Percentiles rank a stretch among this genome's conserved stretches.
phyloP scores from a whole-genome alignment of 257 asterid genomes.

The Rehmannia glutinosa region DNA sequence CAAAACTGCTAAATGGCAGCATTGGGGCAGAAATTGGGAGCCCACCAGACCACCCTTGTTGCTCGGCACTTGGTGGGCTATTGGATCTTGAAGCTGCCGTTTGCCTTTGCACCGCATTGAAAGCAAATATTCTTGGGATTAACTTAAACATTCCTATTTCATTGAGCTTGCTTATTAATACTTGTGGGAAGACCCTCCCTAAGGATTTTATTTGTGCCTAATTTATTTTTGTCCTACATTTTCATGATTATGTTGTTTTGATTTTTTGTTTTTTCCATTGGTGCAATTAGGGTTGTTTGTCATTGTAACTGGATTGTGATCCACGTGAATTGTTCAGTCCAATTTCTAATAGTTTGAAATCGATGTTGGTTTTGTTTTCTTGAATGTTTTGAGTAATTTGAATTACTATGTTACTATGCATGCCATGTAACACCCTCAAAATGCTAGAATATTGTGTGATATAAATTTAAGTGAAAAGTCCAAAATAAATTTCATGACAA shows the following conservation, averaged over 20 bases:
- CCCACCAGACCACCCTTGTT: constrained; percentile 68
- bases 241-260: not conserved
- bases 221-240: not conserved
- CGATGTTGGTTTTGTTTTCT: too few relatives aligned
- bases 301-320: too few relatives aligned
- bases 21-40: constrained; percentile 48
- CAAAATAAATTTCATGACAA: too few relatives aligned
- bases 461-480: too few relatives aligned
- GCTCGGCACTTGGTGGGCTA: constrained; percentile 58
- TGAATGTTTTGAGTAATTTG: too few relatives aligned
- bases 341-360: too few relatives aligned
- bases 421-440: too few relatives aligned
- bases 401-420: too few relatives aligned
- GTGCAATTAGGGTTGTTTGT: too few relatives aligned
- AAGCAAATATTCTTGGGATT: constrained; percentile 65
- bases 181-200: constrained; percentile 62
- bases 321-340: too few relatives aligned
- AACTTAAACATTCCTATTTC: constrained; percentile 65
- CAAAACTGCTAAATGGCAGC: constrained; percentile 51
- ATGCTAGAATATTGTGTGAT: too few relatives aligned
- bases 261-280: too few relatives aligned
- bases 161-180: constrained; percentile 56
- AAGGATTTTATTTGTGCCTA: constrained; percentile 64
- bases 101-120: constrained; percentile 78
- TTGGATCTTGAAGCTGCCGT: constrained; percentile 63